phyloP scores from a whole-genome alignment of 176 grass and related monocot species.

The Cocos nucifera region DNA sequence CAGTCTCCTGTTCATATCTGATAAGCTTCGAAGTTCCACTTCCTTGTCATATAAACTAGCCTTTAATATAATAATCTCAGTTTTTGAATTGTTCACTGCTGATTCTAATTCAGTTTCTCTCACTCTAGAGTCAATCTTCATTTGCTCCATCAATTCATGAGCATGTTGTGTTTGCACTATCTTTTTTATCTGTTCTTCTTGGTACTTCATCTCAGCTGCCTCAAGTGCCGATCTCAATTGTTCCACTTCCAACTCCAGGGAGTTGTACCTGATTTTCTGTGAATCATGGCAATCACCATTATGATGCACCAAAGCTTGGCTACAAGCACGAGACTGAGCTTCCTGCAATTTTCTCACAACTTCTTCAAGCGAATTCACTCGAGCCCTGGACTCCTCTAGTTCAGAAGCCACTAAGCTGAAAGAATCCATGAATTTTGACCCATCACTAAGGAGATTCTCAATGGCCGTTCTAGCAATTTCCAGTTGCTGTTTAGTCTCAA shows the following conservation, averaged over 20 bases:
- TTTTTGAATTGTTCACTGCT: slow-evolving; percentile 33
- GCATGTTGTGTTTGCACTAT: slow-evolving; percentile 59
- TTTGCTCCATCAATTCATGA: slow-evolving; percentile 58
- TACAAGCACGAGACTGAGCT: slow-evolving; percentile 1
- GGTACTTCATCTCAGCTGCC: slow-evolving; percentile 28
- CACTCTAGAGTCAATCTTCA: slow-evolving; percentile 44
- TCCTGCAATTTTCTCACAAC: slow-evolving; percentile 21
- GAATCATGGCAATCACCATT: background rate
- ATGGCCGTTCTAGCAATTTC: slow-evolving; percentile 59
- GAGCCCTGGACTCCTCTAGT: slow-evolving; percentile 83
- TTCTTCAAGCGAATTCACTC: slow-evolving; percentile 51
- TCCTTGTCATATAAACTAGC: slow-evolving; percentile 86
- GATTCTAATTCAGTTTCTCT: slow-evolving; percentile 49
- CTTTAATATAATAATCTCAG: slow-evolving; percentile 67
- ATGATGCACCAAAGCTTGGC: background rate
- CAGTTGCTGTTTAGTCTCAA: slow-evolving; percentile 63
- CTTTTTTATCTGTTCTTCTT: slow-evolving; percentile 67
- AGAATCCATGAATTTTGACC: slow-evolving; percentile 95
- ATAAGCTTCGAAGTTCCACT: slow-evolving; percentile 31
- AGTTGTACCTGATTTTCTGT: slow-evolving; percentile 20
- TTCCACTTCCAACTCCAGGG: slow-evolving; percentile 22
- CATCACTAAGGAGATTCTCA: slow-evolving; percentile 74
- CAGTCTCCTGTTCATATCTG: slow-evolving; percentile 40
- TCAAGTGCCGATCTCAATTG: slow-evolving; percentile 44
- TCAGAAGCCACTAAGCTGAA: slow-evolving; percentile 75